phyloP scores from a whole-genome alignment of 106 monocot species.

The Posidonia australis region DNA sequence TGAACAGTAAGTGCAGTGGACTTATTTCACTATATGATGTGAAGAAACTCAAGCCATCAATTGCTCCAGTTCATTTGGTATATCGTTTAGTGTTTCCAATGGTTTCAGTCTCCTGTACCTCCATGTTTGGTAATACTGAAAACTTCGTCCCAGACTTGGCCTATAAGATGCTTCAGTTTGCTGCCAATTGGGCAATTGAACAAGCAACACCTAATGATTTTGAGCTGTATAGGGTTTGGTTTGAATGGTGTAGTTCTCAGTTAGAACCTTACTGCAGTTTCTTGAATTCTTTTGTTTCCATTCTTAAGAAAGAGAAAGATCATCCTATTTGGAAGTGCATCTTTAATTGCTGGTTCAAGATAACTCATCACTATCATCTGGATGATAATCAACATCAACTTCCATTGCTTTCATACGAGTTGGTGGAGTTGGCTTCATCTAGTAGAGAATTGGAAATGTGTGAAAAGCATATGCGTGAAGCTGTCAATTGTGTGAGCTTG shows the following conservation, averaged over 20 bases:
- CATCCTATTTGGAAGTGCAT: slow-evolving; percentile 83
- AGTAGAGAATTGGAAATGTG: slow-evolving; percentile 6
- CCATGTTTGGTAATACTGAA: not conserved
- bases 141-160: slow-evolving; percentile 25
- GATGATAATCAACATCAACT: slow-evolving; percentile 27
- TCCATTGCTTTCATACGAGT: slow-evolving; percentile 42
- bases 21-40: not conserved
- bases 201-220: slow-evolving; percentile 67
- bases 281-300: slow-evolving; percentile 31
- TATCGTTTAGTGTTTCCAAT: slow-evolving; percentile 29
- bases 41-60: slow-evolving; percentile 15
- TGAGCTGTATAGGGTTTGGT: slow-evolving; percentile 38
- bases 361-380: slow-evolving; percentile 23
- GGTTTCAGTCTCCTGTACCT: not conserved
- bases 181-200: slow-evolving; percentile 78
- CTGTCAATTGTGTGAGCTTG: slow-evolving; percentile 34
- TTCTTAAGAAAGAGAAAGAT: slow-evolving; percentile 44
- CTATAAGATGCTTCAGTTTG: slow-evolving; percentile 62
- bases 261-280: slow-evolving; percentile 52
- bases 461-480: slow-evolving; percentile 23
- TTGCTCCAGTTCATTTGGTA: slow-evolving; percentile 30
- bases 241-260: slow-evolving; percentile 35
- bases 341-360: slow-evolving; percentile 21
- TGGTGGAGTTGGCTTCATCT: slow-evolving; percentile 27
- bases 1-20: slow-evolving; percentile 6